phyloP scores from a whole-genome alignment of 176 grass and related monocot genomes.

The bread wheat (Triticum aestivum) region IWGSC_CS_RefSeq_v2.1 NC_057799.1:178383632-178384131 shows the following conservation, averaged over 20 bases:
- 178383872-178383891: conserved; percentile 35
- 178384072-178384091: too few relatives aligned
- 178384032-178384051: conserved; percentile 54
- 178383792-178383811: conserved; percentile 68
- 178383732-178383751: neutral
- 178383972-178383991: conserved; percentile 64
- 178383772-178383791: conserved; percentile 59
- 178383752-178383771: conserved; percentile 16
- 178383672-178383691: conserved; percentile 62
- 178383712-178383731: neutral
- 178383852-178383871: conserved; percentile 45
- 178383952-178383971: conserved; percentile 81
- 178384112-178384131: too few relatives aligned
- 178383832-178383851: conserved; percentile 67
- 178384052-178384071: neutral
- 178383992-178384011: conserved; percentile 75
- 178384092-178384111: neutral
- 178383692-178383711: neutral
- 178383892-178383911: conserved; percentile 58
- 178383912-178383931: conserved; percentile 84
- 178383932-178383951: conserved; percentile 70
- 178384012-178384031: conserved; percentile 66
- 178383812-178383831: conserved; percentile 61
- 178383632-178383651: conserved; percentile 95
- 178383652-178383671: conserved; percentile 86